Conservation (phyloP, 352 stramenopile species). For the Plasmopara muralis region DNA sequence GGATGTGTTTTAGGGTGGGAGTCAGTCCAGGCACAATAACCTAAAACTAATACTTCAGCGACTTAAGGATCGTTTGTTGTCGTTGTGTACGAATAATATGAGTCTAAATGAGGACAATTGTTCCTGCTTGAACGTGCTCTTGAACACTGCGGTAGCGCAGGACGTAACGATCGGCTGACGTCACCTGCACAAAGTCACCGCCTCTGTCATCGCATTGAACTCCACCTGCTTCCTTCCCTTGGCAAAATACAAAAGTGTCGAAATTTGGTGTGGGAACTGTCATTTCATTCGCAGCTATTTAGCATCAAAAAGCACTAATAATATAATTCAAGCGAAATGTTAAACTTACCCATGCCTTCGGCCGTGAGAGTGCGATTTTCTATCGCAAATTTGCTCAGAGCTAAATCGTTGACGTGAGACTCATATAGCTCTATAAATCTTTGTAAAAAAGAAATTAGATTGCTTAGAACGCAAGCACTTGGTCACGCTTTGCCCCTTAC, state of each 20-base stretch:
- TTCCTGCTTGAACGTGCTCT: constrained; percentile 46
- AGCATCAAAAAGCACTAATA: neutral
- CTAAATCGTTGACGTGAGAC: constrained; percentile 64
- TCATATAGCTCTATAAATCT: constrained; percentile 61
- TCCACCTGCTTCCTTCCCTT: constrained; percentile 46
- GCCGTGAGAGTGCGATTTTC: constrained; percentile 48
- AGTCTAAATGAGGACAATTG: constrained; percentile 43
- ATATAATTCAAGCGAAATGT: neutral
- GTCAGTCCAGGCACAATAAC: too few species aligned
- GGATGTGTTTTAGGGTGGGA: too few species aligned
- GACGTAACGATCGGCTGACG: constrained; percentile 56
- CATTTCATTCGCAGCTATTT: neutral
- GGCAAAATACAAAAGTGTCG: constrained; percentile 78
- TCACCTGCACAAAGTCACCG: constrained; percentile 53
- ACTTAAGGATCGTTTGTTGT: too few species aligned
- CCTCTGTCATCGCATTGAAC: constrained; percentile 73
- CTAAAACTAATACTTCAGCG: too few species aligned
- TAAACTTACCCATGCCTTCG: constrained; percentile 57
- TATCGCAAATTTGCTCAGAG: constrained; percentile 50
- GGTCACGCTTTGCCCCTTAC: constrained; percentile 43
- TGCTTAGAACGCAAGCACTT: neutral
- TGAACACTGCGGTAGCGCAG: constrained; percentile 63
- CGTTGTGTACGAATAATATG: too few species aligned
- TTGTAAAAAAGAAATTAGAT: constrained; percentile 1
- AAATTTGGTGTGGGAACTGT: constrained; percentile 68